A percentile compares a stretch with the other conserved stretches of the same genome.
Conservation (phyloP, 352 stramenopile genomes). For the Vaucheria bursata region DNA sequence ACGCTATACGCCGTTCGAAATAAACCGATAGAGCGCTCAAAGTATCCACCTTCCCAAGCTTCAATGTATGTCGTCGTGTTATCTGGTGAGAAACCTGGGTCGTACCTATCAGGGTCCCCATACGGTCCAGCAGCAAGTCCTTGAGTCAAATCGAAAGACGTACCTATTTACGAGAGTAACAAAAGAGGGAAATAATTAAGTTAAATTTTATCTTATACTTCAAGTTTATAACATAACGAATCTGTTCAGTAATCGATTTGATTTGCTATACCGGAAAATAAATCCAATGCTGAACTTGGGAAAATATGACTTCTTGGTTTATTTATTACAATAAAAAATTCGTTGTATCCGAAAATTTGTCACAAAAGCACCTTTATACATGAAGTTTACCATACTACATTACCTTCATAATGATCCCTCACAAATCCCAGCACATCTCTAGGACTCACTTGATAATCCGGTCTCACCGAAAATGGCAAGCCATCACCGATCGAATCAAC, state of each 20-base stretch:
- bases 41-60: background rate
- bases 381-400: too few relatives aligned
- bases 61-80: background rate
- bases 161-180: too few relatives aligned
- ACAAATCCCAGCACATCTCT: conserved; percentile 79
- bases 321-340: too few relatives aligned
- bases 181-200: too few relatives aligned
- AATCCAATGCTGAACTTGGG: too few relatives aligned
- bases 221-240: too few relatives aligned
- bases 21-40: conserved; percentile 5
- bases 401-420: conserved; percentile 83
- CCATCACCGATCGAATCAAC: conserved; percentile 61
- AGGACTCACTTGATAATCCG: conserved; percentile 60
- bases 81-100: background rate
- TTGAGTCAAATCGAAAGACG: conserved; percentile 75
- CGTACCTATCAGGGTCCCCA: conserved; percentile 74
- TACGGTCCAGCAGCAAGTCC: conserved; percentile 64
- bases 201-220: too few relatives aligned
- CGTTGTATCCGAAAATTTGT: too few relatives aligned
- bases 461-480: conserved; percentile 75
- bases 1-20: conserved; percentile 64
- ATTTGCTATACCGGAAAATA: too few relatives aligned
- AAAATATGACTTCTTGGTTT: too few relatives aligned
- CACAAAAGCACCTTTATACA: too few relatives aligned
- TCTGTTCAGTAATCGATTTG: too few relatives aligned